A percentile compares a stretch with the other conserved stretches of the same genome.
Conservation (phyloP, 352 stramenopile species). For the Globisporangium paroecandrum region DNA sequence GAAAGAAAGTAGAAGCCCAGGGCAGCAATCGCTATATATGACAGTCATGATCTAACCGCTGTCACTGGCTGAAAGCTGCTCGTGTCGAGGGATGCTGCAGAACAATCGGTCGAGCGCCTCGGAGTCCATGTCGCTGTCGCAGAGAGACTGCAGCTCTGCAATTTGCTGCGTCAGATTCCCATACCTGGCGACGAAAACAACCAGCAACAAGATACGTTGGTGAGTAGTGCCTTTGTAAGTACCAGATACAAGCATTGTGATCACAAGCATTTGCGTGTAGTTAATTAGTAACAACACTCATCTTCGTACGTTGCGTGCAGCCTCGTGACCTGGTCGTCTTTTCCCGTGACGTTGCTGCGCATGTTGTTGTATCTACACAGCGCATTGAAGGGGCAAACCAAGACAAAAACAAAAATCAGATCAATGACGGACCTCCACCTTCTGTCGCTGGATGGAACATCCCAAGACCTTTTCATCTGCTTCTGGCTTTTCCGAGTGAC, state of each 20-base stretch:
- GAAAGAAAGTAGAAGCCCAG: not conserved
- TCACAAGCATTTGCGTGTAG: not conserved
- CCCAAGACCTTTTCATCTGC: slow-evolving; percentile 37
- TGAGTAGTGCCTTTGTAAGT: not conserved
- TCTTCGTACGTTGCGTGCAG: slow-evolving; percentile 16
- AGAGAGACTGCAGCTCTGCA: slow-evolving; percentile 37
- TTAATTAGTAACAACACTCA: not conserved
- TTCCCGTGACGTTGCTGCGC: slow-evolving; percentile 25
- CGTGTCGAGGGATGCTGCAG: slow-evolving; percentile 36
- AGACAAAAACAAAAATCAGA: no score
- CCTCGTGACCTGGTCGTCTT: slow-evolving; percentile 21
- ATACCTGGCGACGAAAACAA: slow-evolving; percentile 28
- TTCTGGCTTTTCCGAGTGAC: slow-evolving; percentile 35
- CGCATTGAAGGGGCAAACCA: not conserved
- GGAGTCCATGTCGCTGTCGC: slow-evolving; percentile 31
- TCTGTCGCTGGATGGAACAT: no score
- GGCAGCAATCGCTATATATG: not conserved
- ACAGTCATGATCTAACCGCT: slow-evolving; percentile 1
- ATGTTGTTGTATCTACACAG: slow-evolving; percentile 28
- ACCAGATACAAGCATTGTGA: not conserved
- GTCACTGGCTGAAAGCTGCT: slow-evolving; percentile 22
- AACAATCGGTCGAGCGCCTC: slow-evolving; percentile 46
- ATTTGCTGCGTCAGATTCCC: slow-evolving; percentile 37
- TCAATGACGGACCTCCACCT: no score
- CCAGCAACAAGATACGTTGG: not conserved